Base-by-base conservation (phyloP, 192 early-diverging fungal species). In the Backusella tarrabulga region DNA sequence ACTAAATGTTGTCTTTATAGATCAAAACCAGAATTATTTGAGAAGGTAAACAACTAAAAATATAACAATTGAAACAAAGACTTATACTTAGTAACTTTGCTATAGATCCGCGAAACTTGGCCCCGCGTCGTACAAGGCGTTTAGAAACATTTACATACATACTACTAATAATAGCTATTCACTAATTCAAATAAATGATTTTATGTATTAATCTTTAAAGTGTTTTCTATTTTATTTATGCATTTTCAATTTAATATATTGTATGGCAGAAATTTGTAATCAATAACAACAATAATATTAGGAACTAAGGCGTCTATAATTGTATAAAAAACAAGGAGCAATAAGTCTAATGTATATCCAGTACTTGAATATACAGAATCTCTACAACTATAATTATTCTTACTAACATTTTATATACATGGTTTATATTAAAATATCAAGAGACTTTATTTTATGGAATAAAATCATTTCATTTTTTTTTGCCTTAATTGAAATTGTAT, bases 81-180 rank as follows among this genome's bases (percentile, higher is more conserved):
- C n/a, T 11, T 11, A 26, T 4, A 23, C 4, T 67, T 19, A 56
- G 23, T 34, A 19, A n/a, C 21, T 41, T 35, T 11, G 19, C 50
- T 66, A 42, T 34, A 83, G 83, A 80, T 83, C 21, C 79, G 83
- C 1, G 68, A 78, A 71, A 83, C 83, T 44, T 83, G 83, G 83
- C 83, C 83, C 8, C 83, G 79, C 14, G 67, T 83, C 15, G 83
- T 75, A 17, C 83, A 83, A 73, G 56, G 83, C 71, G 67, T 83
- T 52, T 83, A 80, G 23, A 9, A 50, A n/a, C 6, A 23, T 11
- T 40, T 40, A 40, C 19, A 29, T 26, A 54, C 52, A 21, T 63
- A 26, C 12, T 26, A 29, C 21, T 63, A 63, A 14, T 63, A 63
- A 63, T 63, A 29, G 29, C 56, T 29, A 29, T 1, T 63, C 12